Percentiles rank a stretch among this genome's conserved stretches.
Conservation (phyloP, 805 yeast species). For the Yarrowia porcina region DNA sequence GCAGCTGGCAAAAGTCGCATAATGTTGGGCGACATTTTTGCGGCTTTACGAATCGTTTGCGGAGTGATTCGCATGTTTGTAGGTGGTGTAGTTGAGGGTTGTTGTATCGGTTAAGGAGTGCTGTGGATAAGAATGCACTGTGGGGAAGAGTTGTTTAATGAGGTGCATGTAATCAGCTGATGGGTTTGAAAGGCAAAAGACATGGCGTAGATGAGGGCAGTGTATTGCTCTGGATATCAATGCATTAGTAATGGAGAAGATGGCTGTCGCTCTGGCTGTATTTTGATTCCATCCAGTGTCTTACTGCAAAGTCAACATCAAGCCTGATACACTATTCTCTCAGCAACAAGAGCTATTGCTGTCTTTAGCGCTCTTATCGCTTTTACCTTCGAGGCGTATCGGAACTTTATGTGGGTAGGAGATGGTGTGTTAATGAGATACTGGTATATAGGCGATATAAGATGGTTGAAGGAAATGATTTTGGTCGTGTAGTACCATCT, state of each 20-base stretch:
- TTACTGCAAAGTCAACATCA: too few relatives aligned
- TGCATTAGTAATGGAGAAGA: neutral
- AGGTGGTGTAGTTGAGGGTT: neutral
- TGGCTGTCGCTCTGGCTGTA: too few relatives aligned
- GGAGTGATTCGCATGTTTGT: conserved; percentile 17
- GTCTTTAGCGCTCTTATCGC: conserved; percentile 7
- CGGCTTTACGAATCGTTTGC: neutral
- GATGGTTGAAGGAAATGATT: too few relatives aligned
- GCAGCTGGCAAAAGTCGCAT: neutral
- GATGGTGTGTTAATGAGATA: too few relatives aligned
- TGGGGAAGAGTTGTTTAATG: conserved; percentile 13
- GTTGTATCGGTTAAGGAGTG: neutral
- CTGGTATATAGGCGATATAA: too few relatives aligned
- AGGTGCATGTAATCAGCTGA: conserved; percentile 14
- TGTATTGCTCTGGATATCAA: neutral
- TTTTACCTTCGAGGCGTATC: conserved; percentile 8
- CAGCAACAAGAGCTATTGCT: neutral
- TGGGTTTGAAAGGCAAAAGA: neutral
- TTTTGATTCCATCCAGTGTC: too few relatives aligned
- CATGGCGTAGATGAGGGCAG: neutral
- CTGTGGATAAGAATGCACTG: neutral
- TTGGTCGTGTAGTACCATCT: too few relatives aligned
- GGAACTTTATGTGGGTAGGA: neutral
- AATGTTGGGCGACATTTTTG: conserved; percentile 6
- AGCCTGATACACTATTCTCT: too few relatives aligned